phyloP scores from a whole-genome alignment of 129 eudicot species.

The Centella asiatica region DNA sequence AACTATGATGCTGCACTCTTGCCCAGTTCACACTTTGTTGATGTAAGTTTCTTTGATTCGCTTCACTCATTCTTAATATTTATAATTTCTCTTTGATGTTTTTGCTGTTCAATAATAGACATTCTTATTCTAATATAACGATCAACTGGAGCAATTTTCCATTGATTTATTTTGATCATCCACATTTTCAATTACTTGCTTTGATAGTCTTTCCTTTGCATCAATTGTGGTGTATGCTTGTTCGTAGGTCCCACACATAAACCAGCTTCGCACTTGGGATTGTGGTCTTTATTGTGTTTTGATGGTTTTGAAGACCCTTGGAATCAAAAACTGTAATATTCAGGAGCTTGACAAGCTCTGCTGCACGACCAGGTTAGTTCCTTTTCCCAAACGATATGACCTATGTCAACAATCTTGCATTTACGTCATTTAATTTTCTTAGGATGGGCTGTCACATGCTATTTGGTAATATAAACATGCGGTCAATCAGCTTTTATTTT shows the following conservation, averaged over 20 bases:
- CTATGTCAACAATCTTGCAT: not conserved
- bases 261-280: conserved; percentile 81
- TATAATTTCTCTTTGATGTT: not conserved
- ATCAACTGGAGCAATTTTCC: not conserved
- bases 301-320: conserved; percentile 79
- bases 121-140: not conserved
- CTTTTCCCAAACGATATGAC: not conserved
- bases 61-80: not conserved
- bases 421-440: not conserved
- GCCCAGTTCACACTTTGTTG: conserved; percentile 48
- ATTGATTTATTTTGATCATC: not conserved
- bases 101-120: not conserved
- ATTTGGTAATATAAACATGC: not conserved
- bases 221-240: conserved; percentile 9
- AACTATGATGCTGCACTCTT: conserved; percentile 19
- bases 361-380: conserved; percentile 62
- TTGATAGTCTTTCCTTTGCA: not conserved
- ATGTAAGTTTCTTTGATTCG: conserved; percentile 40
- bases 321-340: conserved; percentile 41
- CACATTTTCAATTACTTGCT: not conserved
- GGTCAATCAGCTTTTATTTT: not conserved
- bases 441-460: not conserved
- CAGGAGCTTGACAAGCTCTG: conserved; percentile 62
- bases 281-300: conserved; percentile 96
- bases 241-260: conserved; percentile 78